Conservation (phyloP, 179 eudicot genomes). For the Beta lomatogona region DNA sequence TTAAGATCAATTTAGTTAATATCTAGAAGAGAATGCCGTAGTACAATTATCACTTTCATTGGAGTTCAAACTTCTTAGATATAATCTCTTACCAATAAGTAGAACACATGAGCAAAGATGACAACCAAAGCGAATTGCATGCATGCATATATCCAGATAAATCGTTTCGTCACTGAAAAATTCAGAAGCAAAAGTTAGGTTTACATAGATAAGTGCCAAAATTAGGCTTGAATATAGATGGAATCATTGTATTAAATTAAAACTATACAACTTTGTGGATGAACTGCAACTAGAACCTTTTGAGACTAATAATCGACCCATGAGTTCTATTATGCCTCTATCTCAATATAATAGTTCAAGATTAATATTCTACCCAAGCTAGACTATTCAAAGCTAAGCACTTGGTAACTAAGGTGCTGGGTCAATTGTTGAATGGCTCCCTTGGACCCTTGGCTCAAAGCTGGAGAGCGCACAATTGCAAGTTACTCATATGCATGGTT, state of each 20-base stretch:
- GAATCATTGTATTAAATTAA: background rate
- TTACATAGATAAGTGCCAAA: background rate
- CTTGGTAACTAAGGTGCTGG: background rate
- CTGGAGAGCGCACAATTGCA: no score
- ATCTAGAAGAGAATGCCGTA: background rate
- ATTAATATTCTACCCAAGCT: no score
- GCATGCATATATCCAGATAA: conserved; percentile 50
- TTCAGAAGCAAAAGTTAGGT: conserved; percentile 2
- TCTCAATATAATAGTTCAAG: background rate
- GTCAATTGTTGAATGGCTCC: no score
- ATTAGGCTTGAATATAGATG: background rate
- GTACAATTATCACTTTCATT: background rate
- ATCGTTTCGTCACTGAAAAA: conserved; percentile 40
- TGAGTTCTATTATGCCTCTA: background rate
- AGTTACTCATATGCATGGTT: no score
- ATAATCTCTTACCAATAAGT: conserved; percentile 44
- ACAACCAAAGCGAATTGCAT: conserved; percentile 51
- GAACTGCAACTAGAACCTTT: background rate
- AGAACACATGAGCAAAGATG: conserved; percentile 52
- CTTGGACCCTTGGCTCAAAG: background rate
- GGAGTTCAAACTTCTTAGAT: background rate
- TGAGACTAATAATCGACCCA: background rate
- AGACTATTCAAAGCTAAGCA: background rate
- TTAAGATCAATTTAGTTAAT: background rate
- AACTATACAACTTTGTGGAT: background rate